Conservation (phyloP, 164 flowering plant genomes). For the Vitis rupestris region DNA sequence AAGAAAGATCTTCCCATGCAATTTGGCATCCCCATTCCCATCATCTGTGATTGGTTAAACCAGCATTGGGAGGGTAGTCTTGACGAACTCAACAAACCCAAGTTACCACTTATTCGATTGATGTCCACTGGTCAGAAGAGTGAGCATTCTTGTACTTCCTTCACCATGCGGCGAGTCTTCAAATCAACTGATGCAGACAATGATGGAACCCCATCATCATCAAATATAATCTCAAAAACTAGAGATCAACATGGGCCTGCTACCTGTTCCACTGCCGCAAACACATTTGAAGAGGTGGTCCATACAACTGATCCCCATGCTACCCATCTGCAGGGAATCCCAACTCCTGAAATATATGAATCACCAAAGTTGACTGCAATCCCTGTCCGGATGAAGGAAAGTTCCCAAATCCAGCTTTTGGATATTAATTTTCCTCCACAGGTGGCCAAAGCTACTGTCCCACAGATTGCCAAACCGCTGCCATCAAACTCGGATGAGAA, state of each 20-base stretch:
- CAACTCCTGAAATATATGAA: constrained; percentile 87
- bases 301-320: constrained; percentile 21
- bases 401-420: constrained; percentile 60
- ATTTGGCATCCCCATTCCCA: constrained; percentile 92
- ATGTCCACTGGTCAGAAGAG: constrained; percentile 88
- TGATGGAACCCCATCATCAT: constrained; percentile 55
- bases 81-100: constrained; percentile 90
- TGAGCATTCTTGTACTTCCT: constrained; percentile 86
- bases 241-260: constrained; percentile 39
- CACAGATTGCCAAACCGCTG: constrained; percentile 29
- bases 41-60: constrained; percentile 90
- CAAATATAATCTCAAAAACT: constrained; percentile 42
- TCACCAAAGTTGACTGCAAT: constrained; percentile 67
- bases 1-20: constrained; percentile 80
- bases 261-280: constrained; percentile 35
- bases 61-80: constrained; percentile 98
- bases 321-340: constrained; percentile 75
- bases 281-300: constrained; percentile 37
- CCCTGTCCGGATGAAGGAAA: constrained; percentile 47
- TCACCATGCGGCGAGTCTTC: constrained; percentile 73
- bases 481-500: constrained; percentile 40
- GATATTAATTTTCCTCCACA: constrained; percentile 90
- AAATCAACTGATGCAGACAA: constrained; percentile 64
- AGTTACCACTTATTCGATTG: constrained; percentile 73
- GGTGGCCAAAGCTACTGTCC: constrained; percentile 30